phyloP scores from a whole-genome alignment of 306 rosid genomes.

The Begonia peltatifolia region DNA sequence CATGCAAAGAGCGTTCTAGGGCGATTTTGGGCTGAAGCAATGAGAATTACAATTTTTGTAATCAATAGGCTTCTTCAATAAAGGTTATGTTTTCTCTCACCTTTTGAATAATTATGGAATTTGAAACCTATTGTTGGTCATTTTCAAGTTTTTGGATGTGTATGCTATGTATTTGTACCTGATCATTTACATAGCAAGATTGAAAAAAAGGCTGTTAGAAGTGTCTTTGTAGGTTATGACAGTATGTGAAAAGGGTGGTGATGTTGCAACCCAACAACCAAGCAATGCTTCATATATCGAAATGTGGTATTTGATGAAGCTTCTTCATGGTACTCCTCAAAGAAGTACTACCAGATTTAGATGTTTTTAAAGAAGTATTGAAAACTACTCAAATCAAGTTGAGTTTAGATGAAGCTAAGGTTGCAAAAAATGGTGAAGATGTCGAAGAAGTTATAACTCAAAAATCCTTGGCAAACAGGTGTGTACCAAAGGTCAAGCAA shows the following conservation, averaged over 20 bases:
- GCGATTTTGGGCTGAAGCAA: too few relatives aligned
- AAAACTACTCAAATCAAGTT: background rate
- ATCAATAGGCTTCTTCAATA: background rate
- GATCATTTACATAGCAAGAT: background rate
- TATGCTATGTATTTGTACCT: background rate
- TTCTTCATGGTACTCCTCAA: constrained; percentile 5
- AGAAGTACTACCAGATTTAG: constrained; percentile 2
- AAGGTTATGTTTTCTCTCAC: constrained; percentile 1
- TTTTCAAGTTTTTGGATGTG: background rate
- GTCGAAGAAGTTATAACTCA: background rate
- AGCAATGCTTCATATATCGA: background rate
- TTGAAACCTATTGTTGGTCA: too few relatives aligned
- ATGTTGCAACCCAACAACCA: background rate
- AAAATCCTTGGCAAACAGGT: background rate
- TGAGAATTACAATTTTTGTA: too few relatives aligned
- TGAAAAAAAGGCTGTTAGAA: background rate
- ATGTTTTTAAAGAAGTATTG: constrained; percentile 1
- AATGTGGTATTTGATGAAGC: constrained; percentile 5
- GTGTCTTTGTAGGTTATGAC: background rate
- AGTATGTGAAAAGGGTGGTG: background rate
- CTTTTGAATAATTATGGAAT: background rate
- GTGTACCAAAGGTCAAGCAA: background rate
- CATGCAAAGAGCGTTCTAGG: too few relatives aligned
- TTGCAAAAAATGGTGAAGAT: background rate
- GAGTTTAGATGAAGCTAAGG: background rate